Percentiles rank a stretch among this genome's conserved stretches.
phyloP scores from a whole-genome alignment of 306 rosid species.

The Acacia confusa region DNA sequence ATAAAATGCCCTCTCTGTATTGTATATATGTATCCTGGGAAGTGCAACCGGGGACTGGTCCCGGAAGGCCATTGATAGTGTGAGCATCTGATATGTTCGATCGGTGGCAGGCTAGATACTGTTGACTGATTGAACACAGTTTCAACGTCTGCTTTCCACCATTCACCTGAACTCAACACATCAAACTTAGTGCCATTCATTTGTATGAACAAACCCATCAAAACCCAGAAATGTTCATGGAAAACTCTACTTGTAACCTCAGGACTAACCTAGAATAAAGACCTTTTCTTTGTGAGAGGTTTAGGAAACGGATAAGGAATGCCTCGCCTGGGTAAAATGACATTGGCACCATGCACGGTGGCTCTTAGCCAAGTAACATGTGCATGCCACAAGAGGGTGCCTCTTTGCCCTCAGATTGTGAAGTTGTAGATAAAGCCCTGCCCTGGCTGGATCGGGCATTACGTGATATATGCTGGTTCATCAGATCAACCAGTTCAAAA shows the following conservation, averaged over 20 bases:
- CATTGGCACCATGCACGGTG: conserved; percentile 67
- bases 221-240: neutral
- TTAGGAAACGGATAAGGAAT: conserved; percentile 69
- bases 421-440: conserved; percentile 65
- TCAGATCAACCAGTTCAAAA: too few species aligned
- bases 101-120: conserved; percentile 59
- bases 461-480: conserved; percentile 67
- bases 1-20: neutral
- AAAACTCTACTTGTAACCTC: neutral
- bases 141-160: conserved; percentile 88
- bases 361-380: conserved; percentile 80
- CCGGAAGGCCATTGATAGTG: conserved; percentile 66
- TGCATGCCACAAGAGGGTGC: conserved; percentile 89
- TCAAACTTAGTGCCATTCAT: neutral
- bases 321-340: conserved; percentile 61
- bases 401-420: conserved; percentile 66
- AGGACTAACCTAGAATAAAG: conserved; percentile 52
- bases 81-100: conserved; percentile 69
- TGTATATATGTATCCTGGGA: conserved; percentile 49
- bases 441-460: conserved; percentile 74
- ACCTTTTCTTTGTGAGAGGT: conserved; percentile 54
- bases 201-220: neutral
- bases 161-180: conserved; percentile 50
- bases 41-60: conserved; percentile 59
- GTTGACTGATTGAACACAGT: conserved; percentile 52